Evolutionary conservation across 768 basidiomycete species (phyloP).

Genomic region (Trametes elegans): DNA sequence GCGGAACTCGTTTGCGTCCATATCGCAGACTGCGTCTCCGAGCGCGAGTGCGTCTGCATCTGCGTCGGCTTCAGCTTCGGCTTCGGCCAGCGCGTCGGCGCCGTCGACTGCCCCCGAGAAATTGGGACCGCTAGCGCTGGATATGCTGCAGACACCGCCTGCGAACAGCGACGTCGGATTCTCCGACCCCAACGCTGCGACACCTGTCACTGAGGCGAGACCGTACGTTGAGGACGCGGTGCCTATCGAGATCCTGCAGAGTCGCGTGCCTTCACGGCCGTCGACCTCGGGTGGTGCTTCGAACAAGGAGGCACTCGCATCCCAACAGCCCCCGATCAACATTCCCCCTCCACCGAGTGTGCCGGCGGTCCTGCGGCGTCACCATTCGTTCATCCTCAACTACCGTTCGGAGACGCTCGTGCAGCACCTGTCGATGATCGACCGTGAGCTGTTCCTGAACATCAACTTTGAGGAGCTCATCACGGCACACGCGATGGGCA

Average conservation of each 20-base stretch:
- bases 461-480: slow-evolving; percentile 90
- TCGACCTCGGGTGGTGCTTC: slow-evolving; percentile 34
- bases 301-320: slow-evolving; percentile 16
- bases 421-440: slow-evolving; percentile 83
- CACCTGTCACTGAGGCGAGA: slow-evolving; percentile 39
- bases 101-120: slow-evolving; percentile 7
- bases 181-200: slow-evolving; percentile 9
- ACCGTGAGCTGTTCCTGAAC: slow-evolving; percentile 80
- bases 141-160: slow-evolving; percentile 27
- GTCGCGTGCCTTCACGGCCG: slow-evolving; percentile 45
- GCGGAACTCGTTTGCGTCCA: slow-evolving; percentile 12
- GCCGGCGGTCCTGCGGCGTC: slow-evolving; percentile 32
- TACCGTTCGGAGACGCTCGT: slow-evolving; percentile 63
- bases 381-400: slow-evolving; percentile 72
- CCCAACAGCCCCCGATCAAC: slow-evolving; percentile 4
- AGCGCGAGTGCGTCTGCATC: not conserved
- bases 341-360: slow-evolving; percentile 5
- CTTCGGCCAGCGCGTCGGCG: slow-evolving; percentile 3
- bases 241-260: slow-evolving; percentile 63
- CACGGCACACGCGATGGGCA: slow-evolving; percentile 63
- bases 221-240: slow-evolving; percentile 60
- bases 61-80: not conserved
- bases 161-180: slow-evolving; percentile 17
- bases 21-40: slow-evolving; percentile 1
- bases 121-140: slow-evolving; percentile 19